phyloP scores from a whole-genome alignment of 1,284 basidiomycete genomes.

The Trichosporon ovoides region DNA sequence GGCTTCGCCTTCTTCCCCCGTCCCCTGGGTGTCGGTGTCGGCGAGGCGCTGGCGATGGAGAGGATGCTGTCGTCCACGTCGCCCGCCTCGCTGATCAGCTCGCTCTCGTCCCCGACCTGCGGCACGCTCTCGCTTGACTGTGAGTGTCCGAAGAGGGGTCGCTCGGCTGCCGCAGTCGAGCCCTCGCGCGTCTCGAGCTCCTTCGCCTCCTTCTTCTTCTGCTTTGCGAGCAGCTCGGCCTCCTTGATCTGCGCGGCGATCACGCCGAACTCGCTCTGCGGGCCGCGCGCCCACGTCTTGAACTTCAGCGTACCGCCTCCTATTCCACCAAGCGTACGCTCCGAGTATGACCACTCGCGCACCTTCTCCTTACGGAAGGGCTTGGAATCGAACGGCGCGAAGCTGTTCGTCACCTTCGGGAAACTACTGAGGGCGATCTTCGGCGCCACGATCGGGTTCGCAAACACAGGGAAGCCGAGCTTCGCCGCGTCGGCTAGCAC shows the following conservation, averaged over 20 bases:
- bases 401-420: constrained; percentile 41
- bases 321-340: constrained; percentile 29
- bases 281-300: constrained; percentile 39
- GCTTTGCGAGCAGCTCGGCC: constrained; percentile 27
- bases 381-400: constrained; percentile 36
- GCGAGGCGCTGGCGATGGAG: constrained; percentile 6
- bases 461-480: constrained; percentile 43
- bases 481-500: constrained; percentile 32
- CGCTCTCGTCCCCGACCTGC: constrained; percentile 14
- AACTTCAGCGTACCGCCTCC: constrained; percentile 39
- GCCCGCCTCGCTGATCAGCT: constrained; percentile 26
- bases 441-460: constrained; percentile 38
- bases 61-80: constrained; percentile 27
- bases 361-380: constrained; percentile 38
- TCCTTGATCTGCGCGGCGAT: constrained; percentile 37
- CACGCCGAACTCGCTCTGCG: constrained; percentile 32
- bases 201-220: constrained; percentile 19
- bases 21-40: constrained; percentile 11
- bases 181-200: constrained; percentile 13
- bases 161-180: constrained; percentile 16
- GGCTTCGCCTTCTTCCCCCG: constrained; percentile 21
- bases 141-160: constrained; percentile 11
- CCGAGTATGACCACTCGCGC: constrained; percentile 27
- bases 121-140: constrained; percentile 21
- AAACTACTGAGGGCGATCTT: constrained; percentile 32